These are phyloP conservation scores for Penicillium psychrofluorescens DNA, from an alignment of 495 filamentous ascomycete genomes.

Conservation along the genomic window DNA sequence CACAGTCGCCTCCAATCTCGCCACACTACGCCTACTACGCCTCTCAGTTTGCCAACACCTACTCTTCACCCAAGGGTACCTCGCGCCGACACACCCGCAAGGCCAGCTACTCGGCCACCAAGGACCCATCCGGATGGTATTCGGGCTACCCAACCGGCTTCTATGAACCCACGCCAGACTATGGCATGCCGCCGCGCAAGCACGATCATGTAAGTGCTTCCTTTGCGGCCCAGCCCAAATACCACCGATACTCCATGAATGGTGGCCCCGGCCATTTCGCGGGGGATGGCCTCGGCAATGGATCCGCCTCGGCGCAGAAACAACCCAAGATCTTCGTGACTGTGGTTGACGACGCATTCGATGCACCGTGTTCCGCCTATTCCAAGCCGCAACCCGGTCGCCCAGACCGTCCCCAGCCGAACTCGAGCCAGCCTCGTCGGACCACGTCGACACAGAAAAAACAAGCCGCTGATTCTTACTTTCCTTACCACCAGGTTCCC, in stretches of 20 bases:
- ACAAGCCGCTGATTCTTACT: slow-evolving; percentile 46
- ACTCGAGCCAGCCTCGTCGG: slow-evolving; percentile 25
- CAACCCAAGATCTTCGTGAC: slow-evolving; percentile 43
- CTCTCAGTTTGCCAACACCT: slow-evolving; percentile 34
- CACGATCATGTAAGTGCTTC: slow-evolving; percentile 54
- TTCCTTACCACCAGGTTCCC: slow-evolving; percentile 45
- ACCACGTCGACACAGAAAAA: slow-evolving; percentile 30
- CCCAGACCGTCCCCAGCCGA: slow-evolving; percentile 15
- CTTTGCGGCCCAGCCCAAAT: slow-evolving; percentile 34
- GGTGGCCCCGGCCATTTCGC: slow-evolving; percentile 21
- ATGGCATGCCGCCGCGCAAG: slow-evolving; percentile 42
- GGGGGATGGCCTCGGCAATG: slow-evolving; percentile 34
- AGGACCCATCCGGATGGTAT: slow-evolving; percentile 33
- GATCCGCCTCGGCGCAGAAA: slow-evolving; percentile 34
- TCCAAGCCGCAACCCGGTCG: slow-evolving; percentile 16
- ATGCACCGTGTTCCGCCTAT: slow-evolving; percentile 29
- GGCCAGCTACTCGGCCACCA: slow-evolving; percentile 39
- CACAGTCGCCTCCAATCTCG: slow-evolving; percentile 43
- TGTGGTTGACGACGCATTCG: slow-evolving; percentile 49
- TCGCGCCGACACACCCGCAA: slow-evolving; percentile 40
- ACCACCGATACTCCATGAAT: slow-evolving; percentile 29
- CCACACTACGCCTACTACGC: slow-evolving; percentile 44
- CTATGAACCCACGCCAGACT: slow-evolving; percentile 42
- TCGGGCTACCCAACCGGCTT: slow-evolving; percentile 28
- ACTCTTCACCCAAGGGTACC: slow-evolving; percentile 29